Conservation (phyloP, 2,329 filamentous ascomycete species). For the Fusarium pseudoanthophilum region DNA sequence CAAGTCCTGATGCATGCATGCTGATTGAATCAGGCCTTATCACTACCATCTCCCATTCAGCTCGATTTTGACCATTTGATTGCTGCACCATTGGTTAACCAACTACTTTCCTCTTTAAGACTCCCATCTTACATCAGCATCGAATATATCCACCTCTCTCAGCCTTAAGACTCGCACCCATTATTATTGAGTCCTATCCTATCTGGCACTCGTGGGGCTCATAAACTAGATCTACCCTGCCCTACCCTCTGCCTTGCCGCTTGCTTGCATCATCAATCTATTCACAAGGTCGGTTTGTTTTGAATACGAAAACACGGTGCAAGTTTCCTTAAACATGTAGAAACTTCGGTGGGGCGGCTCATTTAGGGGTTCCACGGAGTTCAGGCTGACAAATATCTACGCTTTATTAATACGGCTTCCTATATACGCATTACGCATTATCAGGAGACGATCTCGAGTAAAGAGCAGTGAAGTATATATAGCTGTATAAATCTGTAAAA, state of each 20-base stretch:
- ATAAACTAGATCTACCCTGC: not conserved
- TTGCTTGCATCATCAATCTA: not conserved
- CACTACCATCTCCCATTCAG: not conserved
- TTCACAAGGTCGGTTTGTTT: not conserved
- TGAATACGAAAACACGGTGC: not conserved
- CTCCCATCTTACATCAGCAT: not conserved
- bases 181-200: not conserved
- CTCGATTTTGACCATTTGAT: not conserved
- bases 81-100: not conserved
- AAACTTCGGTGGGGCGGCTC: constrained; percentile 11
- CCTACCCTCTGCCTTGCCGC: not conserved
- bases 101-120: not conserved
- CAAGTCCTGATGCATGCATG: not conserved
- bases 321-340: not conserved
- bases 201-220: not conserved
- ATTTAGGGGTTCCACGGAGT: constrained; percentile 24
- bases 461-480: not conserved
- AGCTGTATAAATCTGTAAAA: not conserved
- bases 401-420: not conserved
- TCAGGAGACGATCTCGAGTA: not conserved
- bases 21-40: not conserved
- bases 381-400: constrained; percentile 18
- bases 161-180: not conserved
- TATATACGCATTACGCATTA: not conserved
- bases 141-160: not conserved